A percentile compares a stretch with the other conserved stretches of the same genome.
Evolutionary conservation across 225 moss, liverwort and hornwort genomes (phyloP).

Genomic region (Pleurozium schreberi): DNA sequence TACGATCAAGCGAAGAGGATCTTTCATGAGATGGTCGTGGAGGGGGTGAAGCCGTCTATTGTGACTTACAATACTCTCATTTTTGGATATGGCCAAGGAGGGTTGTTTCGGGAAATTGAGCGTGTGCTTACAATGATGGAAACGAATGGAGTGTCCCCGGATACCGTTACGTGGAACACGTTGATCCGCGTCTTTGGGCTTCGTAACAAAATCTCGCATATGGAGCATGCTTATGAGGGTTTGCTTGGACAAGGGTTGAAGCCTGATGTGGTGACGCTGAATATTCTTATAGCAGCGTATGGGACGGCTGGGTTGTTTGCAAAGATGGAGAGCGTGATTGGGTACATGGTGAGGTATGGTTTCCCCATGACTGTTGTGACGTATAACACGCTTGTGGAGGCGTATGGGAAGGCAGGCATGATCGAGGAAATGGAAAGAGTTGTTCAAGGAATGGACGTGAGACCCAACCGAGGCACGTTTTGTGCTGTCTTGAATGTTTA

Average conservation of each 20-base stretch:
- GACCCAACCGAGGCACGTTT: conserved; percentile 48
- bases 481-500: conserved; percentile 53
- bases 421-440: conserved; percentile 49
- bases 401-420: conserved; percentile 56
- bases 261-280: conserved; percentile 63
- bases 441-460: conserved; percentile 44
- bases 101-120: conserved; percentile 63
- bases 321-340: conserved; percentile 66
- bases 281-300: conserved; percentile 48
- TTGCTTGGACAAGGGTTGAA: conserved; percentile 24
- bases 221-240: conserved; percentile 64
- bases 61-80: conserved; percentile 78
- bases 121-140: conserved; percentile 29
- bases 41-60: conserved; percentile 56
- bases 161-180: conserved; percentile 66
- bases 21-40: conserved; percentile 55
- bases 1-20: conserved; percentile 31
- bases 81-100: conserved; percentile 50
- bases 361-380: conserved; percentile 34
- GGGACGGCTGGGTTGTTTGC: conserved; percentile 32
- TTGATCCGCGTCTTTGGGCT: conserved; percentile 59
- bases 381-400: conserved; percentile 50
- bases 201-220: conserved; percentile 26
- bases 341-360: conserved; percentile 49
- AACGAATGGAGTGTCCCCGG: conserved; percentile 20